Evolutionary conservation across 2,329 filamentous ascomycete genomes (phyloP), one percentile per base, ranked within the genome.

Genomic region (Bipolaris oryzae): DNA sequence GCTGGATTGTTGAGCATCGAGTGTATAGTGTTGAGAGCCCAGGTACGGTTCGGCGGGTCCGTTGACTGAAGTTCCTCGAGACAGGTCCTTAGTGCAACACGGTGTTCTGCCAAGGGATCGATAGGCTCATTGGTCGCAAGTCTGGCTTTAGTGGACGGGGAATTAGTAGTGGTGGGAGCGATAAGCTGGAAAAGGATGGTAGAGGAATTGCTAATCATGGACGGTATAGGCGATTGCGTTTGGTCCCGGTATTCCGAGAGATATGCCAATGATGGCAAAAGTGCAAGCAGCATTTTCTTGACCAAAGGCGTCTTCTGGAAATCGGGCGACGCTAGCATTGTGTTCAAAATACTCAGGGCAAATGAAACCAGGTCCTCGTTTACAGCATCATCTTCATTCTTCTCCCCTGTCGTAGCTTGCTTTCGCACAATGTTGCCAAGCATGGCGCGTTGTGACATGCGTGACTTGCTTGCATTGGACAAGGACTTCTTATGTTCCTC

Each of bases 121-220:
- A 15, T 38, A 5, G 18, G 3, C 3, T 9, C 4, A 33, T 21
- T 21, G 3, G 57, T 75, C 86, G 41, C 76, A 80, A 38, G 10
- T 7, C 5, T 33, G 11, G 20, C 18, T 25, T 34, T 20, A 7
- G 37, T 23, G 2, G n/a, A 28, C 2, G 25, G 33, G 3, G 25
- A 9, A 5, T 81, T 86, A 4, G 77, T 85, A 9, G 81, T 85
- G 1, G 81, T 85, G 1, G 81, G 83, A 0, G 73, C 78, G 1
- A 80, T 76, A 2, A 79, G 85, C 1, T 85, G 86, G 45, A 85
- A 83, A 56, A 74, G 53, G n/a, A 62, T 67, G 1, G 55, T 52
- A 38, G 73, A 66, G 9, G 74, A 63, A 38, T 75, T 69, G 16
- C 18, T 47, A 20, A 74, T 62, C 5, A 66, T n/a, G 7, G 67